These are phyloP conservation scores for Acrocalymma vagum DNA, from an alignment of 2,329 filamentous ascomycete species.

Conservation along the genomic window DNA sequence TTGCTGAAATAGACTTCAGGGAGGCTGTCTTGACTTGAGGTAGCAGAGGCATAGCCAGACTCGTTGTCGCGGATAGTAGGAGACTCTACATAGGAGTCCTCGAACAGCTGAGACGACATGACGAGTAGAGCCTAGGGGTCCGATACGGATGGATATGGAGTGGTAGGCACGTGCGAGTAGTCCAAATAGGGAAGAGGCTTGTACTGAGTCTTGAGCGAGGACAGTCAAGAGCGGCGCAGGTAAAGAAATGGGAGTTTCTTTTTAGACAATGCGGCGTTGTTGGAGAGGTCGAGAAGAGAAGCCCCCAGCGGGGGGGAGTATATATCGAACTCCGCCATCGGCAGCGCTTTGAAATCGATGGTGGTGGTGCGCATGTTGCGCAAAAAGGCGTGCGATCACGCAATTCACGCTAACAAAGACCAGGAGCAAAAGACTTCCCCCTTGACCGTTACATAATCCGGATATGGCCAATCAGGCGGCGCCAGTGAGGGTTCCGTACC, in stretches of 20 bases:
- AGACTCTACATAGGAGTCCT: slow-evolving; percentile 34
- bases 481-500: slow-evolving; percentile 12
- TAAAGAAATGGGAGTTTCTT: too few species aligned
- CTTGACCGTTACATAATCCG: slow-evolving; percentile 26
- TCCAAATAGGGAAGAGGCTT: slow-evolving; percentile 11
- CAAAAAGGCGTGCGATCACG: slow-evolving; percentile 44
- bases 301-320: slow-evolving; percentile 27
- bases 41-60: slow-evolving; percentile 84
- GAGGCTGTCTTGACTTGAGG: slow-evolving; percentile 68
- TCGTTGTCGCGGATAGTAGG: slow-evolving; percentile 60
- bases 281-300: slow-evolving; percentile 25
- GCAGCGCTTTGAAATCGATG: slow-evolving; percentile 38
- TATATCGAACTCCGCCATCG: slow-evolving; percentile 40
- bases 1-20: slow-evolving; percentile 86
- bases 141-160: slow-evolving; percentile 10
- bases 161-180: slow-evolving; percentile 30
- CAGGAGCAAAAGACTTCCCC: slow-evolving; percentile 29
- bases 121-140: slow-evolving; percentile 11
- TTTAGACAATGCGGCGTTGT: too few species aligned
- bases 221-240: too few species aligned
- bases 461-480: slow-evolving; percentile 26
- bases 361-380: slow-evolving; percentile 34
- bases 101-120: slow-evolving; percentile 41
- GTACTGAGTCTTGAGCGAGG: too few species aligned
- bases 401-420: slow-evolving; percentile 39